A percentile compares a stretch with the other conserved stretches of the same genome.
Evolutionary conservation across 169 alveolate species (phyloP).

Genomic region (Plasmodium knowlesi): DNA sequence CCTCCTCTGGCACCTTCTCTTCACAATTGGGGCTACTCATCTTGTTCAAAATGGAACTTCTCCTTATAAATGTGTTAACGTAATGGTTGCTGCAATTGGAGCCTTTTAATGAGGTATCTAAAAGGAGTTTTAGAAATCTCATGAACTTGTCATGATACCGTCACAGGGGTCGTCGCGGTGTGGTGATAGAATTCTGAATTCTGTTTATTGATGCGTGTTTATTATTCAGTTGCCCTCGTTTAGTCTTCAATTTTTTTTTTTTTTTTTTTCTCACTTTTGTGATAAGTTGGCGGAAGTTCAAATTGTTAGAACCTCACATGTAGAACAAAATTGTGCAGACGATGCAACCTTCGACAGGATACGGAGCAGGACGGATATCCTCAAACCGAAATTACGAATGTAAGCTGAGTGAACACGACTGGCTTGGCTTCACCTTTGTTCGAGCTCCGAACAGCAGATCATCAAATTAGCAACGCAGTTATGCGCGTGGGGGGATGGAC

Average conservation of each 20-base stretch:
- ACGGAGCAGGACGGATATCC: background rate
- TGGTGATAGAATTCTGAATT: background rate
- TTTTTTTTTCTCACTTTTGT: background rate
- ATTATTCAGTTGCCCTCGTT: background rate
- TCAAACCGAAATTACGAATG: background rate
- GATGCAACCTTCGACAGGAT: background rate
- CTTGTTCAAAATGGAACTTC: constrained; percentile 9
- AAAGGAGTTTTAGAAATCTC: background rate
- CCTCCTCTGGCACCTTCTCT: constrained; percentile 28
- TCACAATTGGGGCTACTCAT: constrained; percentile 22
- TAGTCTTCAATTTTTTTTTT: background rate
- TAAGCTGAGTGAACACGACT: background rate
- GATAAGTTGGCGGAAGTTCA: background rate
- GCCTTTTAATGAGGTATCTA: background rate
- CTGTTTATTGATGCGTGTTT: background rate
- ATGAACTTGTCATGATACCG: constrained; percentile 5
- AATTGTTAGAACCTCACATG: background rate
- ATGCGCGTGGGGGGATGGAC: background rate
- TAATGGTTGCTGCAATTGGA: background rate
- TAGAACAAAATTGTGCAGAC: background rate
- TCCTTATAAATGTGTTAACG: background rate
- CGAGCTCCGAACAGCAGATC: background rate
- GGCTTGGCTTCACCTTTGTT: background rate
- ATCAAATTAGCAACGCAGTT: background rate
- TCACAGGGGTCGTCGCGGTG: background rate